Conservation (phyloP, 768 basidiomycete genomes). For the Lentinula guzmanii region DNA sequence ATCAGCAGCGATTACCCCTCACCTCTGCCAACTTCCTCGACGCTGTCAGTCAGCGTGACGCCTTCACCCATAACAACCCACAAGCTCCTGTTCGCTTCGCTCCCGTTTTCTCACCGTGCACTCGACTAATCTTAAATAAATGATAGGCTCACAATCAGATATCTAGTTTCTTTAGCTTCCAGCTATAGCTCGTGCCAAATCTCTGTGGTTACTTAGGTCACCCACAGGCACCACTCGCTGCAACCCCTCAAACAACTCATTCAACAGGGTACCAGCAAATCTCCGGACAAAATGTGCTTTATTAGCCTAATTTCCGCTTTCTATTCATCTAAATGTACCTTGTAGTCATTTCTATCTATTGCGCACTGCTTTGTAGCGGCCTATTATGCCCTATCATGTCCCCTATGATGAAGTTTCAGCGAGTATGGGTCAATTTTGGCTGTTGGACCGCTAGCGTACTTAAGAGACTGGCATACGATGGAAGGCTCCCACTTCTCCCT, state of each 20-base stretch:
- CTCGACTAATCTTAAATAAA: too few relatives aligned
- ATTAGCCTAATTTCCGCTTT: neutral
- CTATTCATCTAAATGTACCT: neutral
- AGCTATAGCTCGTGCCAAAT: too few relatives aligned
- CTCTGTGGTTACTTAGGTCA: too few relatives aligned
- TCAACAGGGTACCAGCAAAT: neutral
- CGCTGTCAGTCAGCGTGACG: too few relatives aligned
- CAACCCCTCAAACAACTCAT: neutral
- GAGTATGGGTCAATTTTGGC: neutral
- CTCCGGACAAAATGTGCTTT: neutral
- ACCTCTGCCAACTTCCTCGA: too few relatives aligned
- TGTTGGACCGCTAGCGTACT: neutral
- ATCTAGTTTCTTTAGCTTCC: too few relatives aligned
- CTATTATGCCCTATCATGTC: neutral
- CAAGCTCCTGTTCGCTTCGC: too few relatives aligned
- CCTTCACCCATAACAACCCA: too few relatives aligned
- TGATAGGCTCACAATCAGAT: too few relatives aligned
- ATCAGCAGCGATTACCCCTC: too few relatives aligned
- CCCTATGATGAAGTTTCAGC: neutral
- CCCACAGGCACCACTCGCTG: too few relatives aligned
- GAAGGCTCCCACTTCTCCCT: neutral
- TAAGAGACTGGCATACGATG: neutral
- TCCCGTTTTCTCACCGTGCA: too few relatives aligned
- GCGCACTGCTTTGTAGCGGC: neutral
- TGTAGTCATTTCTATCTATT: neutral